Percentiles rank a stretch among this genome's conserved stretches.
phyloP scores from a whole-genome alignment of 768 basidiomycete species.

The Coprinopsis sp. region DNA sequence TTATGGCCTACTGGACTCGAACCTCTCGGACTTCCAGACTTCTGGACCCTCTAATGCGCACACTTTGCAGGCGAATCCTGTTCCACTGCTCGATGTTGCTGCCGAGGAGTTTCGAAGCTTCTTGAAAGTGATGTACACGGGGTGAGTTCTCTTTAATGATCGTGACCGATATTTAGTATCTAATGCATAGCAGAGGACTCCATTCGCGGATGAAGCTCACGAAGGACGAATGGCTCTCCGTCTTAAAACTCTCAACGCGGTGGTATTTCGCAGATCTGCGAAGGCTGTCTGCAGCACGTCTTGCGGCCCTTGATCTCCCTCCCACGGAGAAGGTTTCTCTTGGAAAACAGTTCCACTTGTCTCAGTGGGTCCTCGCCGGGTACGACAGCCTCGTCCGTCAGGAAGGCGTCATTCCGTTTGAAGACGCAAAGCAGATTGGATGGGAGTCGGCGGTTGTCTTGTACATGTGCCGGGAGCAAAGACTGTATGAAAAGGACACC shows the following conservation, averaged over 20 bases:
- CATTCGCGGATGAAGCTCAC: conserved; percentile 4
- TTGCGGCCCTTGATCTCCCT: conserved; percentile 13
- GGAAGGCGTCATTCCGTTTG: conserved; percentile 17
- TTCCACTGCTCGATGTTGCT: background rate
- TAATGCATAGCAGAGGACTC: background rate
- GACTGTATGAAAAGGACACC: too few relatives aligned
- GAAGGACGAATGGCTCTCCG: conserved; percentile 31
- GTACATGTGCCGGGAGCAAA: conserved; percentile 12
- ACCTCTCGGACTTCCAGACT: background rate
- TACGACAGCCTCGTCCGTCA: conserved; percentile 21
- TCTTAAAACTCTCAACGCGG: conserved; percentile 34
- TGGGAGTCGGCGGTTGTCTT: conserved; percentile 18
- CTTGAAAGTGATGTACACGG: background rate
- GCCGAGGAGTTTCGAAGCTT: conserved; percentile 3
- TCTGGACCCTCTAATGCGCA: background rate
- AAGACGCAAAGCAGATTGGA: conserved; percentile 26
- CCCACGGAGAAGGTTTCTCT: conserved; percentile 26
- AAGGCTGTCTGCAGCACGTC: conserved; percentile 21
- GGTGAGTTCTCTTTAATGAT: background rate
- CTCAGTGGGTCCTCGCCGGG: conserved; percentile 28
- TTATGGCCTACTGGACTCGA: background rate
- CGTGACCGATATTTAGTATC: too few relatives aligned
- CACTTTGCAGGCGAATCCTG: too few relatives aligned
- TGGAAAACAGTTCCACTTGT: conserved; percentile 25
- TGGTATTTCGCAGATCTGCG: conserved; percentile 32